These are phyloP conservation scores for Tetrapisispora nanseiensis DNA, from an alignment of 805 yeast genomes.

Conservation along the genomic window DNA sequence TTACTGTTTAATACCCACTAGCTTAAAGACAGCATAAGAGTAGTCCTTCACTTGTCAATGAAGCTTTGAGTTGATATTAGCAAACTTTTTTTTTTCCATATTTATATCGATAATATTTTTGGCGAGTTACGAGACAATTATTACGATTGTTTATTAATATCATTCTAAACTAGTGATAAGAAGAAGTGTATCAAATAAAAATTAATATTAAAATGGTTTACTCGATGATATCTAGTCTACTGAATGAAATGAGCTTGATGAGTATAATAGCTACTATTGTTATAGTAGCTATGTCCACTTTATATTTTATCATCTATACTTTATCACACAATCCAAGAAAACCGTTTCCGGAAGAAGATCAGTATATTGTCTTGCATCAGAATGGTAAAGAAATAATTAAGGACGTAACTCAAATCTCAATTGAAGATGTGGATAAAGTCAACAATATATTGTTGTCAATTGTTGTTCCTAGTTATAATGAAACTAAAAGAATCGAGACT, in stretches of 20 bases:
- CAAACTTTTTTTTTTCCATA: too few species aligned
- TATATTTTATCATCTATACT: slow-evolving; percentile 35
- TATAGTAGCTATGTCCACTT: slow-evolving; percentile 4
- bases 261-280: not conserved
- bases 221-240: not conserved
- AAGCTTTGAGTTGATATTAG: too few species aligned
- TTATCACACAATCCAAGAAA: slow-evolving; percentile 58
- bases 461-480: slow-evolving; percentile 92
- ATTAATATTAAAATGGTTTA: too few species aligned
- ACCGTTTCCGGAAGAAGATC: slow-evolving; percentile 43
- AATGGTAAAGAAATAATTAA: slow-evolving; percentile 24
- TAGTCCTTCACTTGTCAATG: too few species aligned
- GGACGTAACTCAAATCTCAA: slow-evolving; percentile 17
- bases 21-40: too few species aligned
- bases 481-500: slow-evolving; percentile 54
- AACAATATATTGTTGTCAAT: slow-evolving; percentile 53
- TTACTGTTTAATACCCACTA: too few species aligned
- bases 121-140: too few species aligned
- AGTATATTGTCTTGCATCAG: slow-evolving; percentile 41
- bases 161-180: not conserved
- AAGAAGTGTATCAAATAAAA: too few species aligned
- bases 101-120: too few species aligned
- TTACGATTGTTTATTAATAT: too few species aligned
- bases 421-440: slow-evolving; percentile 5
- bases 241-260: not conserved